Evolutionary conservation across 495 filamentous ascomycete species (phyloP), one percentile per base, ranked within the genome.

Genomic region (Rhizodiscina lignyota): DNA sequence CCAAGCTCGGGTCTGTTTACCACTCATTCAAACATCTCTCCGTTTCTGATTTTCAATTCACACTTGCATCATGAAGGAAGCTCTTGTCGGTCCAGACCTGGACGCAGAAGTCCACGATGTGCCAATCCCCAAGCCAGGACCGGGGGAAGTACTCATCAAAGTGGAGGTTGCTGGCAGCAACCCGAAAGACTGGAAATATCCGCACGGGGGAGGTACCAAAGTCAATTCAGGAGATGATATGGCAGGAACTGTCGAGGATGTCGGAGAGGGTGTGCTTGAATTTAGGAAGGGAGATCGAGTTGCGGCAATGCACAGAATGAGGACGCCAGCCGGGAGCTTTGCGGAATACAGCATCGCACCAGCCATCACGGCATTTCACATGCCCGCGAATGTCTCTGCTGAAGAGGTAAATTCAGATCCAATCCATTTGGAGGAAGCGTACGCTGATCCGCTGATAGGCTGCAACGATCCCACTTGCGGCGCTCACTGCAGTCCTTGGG

Each of bases 391-490:
- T 12, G 21, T 43, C 11, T 24, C 21, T 28, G 39, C 43, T 27
- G 43, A 47, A 29, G 43, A 71, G 70, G n/a, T n/a, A n/a, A n/a
- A n/a, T n/a, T n/a, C n/a, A n/a, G n/a, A n/a, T n/a, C n/a, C n/a
- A n/a, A n/a, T n/a, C n/a, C n/a, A n/a, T n/a, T n/a, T n/a, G n/a
- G n/a, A n/a, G n/a, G n/a, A n/a, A n/a, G n/a, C n/a, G n/a, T n/a
- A n/a, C n/a, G n/a, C n/a, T n/a, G n/a, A n/a, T n/a, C n/a, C n/a
- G n/a, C n/a, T n/a, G n/a, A 67, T 75, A 83, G 55, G 80, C 68
- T 10, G 70, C 80, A 0, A 70, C 79, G 0, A 61, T 83, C 28
- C 80, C 78, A 0, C 62, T 86, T 3, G 79, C 80, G 2, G 77
- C 74, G 19, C 72, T 82, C 72, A 85, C 80, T 1, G 63, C 77